Evolutionary conservation across 202 grass and related monocot genomes (phyloP).

Genomic region (Setaria italica): DNA sequence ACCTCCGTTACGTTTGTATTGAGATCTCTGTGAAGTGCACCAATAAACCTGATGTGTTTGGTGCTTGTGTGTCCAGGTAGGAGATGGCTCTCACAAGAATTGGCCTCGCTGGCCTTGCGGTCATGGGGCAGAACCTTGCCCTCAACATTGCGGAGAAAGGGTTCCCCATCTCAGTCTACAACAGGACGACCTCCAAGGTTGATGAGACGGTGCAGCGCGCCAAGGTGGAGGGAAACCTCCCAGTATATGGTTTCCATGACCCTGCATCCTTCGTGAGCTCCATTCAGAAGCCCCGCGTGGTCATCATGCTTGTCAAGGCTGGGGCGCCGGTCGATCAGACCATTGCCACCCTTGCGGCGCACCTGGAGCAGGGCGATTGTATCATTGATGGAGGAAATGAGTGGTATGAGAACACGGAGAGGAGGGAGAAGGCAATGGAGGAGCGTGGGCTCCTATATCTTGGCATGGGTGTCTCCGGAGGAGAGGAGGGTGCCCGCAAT

Average conservation of each 20-base stretch:
- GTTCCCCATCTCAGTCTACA: slow-evolving; percentile 94
- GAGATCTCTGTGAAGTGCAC: background rate
- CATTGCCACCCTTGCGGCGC: slow-evolving; percentile 63
- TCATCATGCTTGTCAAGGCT: slow-evolving; percentile 90
- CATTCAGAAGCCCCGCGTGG: slow-evolving; percentile 68
- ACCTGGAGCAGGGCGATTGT: slow-evolving; percentile 74
- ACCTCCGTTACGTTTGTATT: background rate
- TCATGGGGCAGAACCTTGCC: slow-evolving; percentile 87
- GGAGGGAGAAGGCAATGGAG: slow-evolving; percentile 76
- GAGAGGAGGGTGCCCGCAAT: slow-evolving; percentile 84
- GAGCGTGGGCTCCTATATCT: slow-evolving; percentile 84
- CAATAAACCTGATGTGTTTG: slow-evolving; percentile 8
- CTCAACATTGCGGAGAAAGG: slow-evolving; percentile 90
- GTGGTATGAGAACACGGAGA: slow-evolving; percentile 69
- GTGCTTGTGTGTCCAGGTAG: background rate
- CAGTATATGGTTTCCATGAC: slow-evolving; percentile 65
- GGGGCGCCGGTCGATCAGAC: slow-evolving; percentile 79
- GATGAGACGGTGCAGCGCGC: slow-evolving; percentile 78
- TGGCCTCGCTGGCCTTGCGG: slow-evolving; percentile 69
- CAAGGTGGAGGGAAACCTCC: slow-evolving; percentile 66
- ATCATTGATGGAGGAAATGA: slow-evolving; percentile 89
- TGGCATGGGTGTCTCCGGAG: slow-evolving; percentile 87
- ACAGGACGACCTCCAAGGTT: slow-evolving; percentile 83
- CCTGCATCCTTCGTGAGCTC: slow-evolving; percentile 73
- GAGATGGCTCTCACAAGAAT: slow-evolving; percentile 66